Base-by-base conservation (phyloP, 1,284 basidiomycete genomes). In the Trichosporon coremiiforme region DNA sequence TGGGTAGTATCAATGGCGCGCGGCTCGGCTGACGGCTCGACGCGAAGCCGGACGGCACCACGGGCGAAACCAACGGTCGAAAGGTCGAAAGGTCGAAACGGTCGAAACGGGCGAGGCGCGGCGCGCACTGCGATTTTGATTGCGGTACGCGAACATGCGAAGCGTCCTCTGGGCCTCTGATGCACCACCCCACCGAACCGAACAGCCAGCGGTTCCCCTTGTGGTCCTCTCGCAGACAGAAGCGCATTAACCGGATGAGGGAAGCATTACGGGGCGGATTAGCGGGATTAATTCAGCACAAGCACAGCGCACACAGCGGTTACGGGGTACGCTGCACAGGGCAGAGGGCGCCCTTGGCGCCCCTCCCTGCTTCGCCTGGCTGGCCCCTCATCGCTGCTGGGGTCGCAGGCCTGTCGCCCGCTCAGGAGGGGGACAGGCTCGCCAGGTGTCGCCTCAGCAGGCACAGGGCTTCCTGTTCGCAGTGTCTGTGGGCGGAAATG, bases 161-260 rank as follows among this genome's bases (percentile, higher is more conserved):
- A n/a, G n/a, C n/a, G n/a, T n/a, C n/a, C n/a, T n/a, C n/a, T n/a
- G n/a, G n/a, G n/a, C n/a, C n/a, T n/a, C n/a, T n/a, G n/a, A n/a
- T n/a, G n/a, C n/a, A n/a, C n/a, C n/a, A n/a, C n/a, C n/a, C 41
- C 17, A 15, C 41, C 41, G 41, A 45, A 45, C 15, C 41, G 41
- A 45, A 45, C 41, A 45, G 10, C 41, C n/a, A n/a, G n/a, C n/a
- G 33, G 33, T 33, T n/a, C n/a, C n/a, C n/a, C n/a, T n/a, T n/a
- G n/a, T n/a, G n/a, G n/a, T n/a, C n/a, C n/a, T n/a, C n/a, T n/a
- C n/a, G 10, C 41, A 17, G 41, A 45, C n/a, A n/a, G n/a, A n/a
- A 45, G 41, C 41, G 41, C 41, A 45, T 45, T 45, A 45, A 45
- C 41, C 41, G 41, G 41, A 45, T 45, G 41, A 45, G 41, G 41